Evolutionary conservation across 495 filamentous ascomycete species (phyloP).

Genomic region (Lasiosphaeriaceae sp.): DNA sequence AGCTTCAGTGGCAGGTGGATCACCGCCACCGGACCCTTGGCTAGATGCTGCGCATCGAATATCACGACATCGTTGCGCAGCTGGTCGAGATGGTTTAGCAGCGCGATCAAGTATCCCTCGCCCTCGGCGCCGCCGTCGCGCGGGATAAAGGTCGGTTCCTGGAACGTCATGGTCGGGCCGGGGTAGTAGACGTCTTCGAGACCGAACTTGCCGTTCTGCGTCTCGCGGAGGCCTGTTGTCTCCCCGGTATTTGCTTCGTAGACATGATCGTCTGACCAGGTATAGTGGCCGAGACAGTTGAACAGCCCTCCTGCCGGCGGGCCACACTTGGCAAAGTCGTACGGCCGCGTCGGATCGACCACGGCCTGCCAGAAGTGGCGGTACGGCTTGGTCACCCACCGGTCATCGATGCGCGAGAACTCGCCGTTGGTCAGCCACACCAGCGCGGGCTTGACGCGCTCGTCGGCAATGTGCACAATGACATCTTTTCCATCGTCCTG

Average conservation of each 20-base stretch:
- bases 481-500: constrained; percentile 8
- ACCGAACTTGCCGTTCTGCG: constrained; percentile 18
- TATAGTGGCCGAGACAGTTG: constrained; percentile 46
- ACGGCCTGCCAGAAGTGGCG: constrained; percentile 52
- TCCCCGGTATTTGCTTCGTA: constrained; percentile 2
- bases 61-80: constrained; percentile 49
- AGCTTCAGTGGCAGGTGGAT: constrained; percentile 44
- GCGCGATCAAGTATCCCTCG: constrained; percentile 52
- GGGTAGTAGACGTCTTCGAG: constrained; percentile 42
- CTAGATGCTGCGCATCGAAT: constrained; percentile 43
- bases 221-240: background rate
- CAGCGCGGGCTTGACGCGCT: constrained; percentile 28
- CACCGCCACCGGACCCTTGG: constrained; percentile 41
- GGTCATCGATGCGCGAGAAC: constrained; percentile 59
- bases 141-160: constrained; percentile 58
- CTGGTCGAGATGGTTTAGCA: constrained; percentile 52
- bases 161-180: constrained; percentile 49
- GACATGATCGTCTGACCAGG: constrained; percentile 29
- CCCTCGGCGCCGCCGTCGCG: constrained; percentile 42
- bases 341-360: constrained; percentile 41
- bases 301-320: constrained; percentile 46
- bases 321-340: constrained; percentile 48
- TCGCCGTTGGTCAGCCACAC: constrained; percentile 49
- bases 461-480: constrained; percentile 25
- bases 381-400: constrained; percentile 48